Evolutionary conservation across 768 basidiomycete genomes (phyloP), one percentile per base, ranked within the genome.

Genomic region (Panaeolus cyanescens): DNA sequence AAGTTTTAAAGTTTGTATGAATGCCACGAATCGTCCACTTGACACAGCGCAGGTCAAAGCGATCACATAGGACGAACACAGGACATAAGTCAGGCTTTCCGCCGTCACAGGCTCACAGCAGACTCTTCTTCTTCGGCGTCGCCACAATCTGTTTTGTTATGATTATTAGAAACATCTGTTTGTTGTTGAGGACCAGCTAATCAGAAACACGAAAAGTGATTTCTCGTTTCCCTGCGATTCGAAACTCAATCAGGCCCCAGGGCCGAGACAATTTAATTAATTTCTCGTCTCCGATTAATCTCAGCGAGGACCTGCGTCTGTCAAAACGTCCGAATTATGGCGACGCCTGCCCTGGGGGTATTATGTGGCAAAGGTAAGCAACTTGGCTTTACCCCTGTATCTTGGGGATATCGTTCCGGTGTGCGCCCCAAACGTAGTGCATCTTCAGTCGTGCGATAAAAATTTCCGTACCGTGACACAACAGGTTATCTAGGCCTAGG

Each of bases 341-440:
- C n/a, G n/a, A n/a, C 45, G 45, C 45, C 45, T 50, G 25, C 45
- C 45, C 45, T 50, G 45, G 22, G 30, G 12, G 30, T n/a, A n/a
- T n/a, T n/a, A n/a, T n/a, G n/a, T n/a, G n/a, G n/a, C n/a, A n/a
- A n/a, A n/a, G n/a, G n/a, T n/a, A n/a, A n/a, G n/a, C n/a, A n/a
- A n/a, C n/a, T n/a, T n/a, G n/a, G n/a, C 45, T 28, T 50, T 50
- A 50, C 45, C 45, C 45, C 45, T 50, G 45, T 50, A 22, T n/a
- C n/a, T n/a, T n/a, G n/a, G n/a, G n/a, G n/a, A n/a, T n/a, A n/a
- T n/a, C n/a, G n/a, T n/a, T n/a, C n/a, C n/a, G n/a, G n/a, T n/a
- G n/a, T n/a, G n/a, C n/a, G n/a, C n/a, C n/a, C n/a, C n/a, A n/a
- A n/a, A n/a, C n/a, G n/a, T n/a, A n/a, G n/a, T n/a, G n/a, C n/a